Evolutionary conservation across 106 monocot species (phyloP), one percentile per base, ranked within the genome.

Genomic region (Acorus calamus): DNA sequence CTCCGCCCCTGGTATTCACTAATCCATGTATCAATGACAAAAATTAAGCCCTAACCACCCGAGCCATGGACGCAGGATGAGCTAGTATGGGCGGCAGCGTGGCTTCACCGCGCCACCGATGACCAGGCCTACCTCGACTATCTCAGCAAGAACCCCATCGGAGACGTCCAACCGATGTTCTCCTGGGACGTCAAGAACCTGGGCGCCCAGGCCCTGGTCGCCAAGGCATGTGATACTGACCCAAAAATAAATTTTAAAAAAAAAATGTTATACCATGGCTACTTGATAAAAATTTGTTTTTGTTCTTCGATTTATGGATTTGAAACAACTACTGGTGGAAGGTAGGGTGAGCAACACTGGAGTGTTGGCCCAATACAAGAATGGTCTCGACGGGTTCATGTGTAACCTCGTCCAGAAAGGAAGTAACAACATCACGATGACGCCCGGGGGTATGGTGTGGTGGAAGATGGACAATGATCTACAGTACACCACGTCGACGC

Each of bases 151-250:
- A 50, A 48, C 5, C 73, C 59, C 59, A 74, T 53, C 2, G 91
- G 91, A 59, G 81, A 81, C 45, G 61, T 62, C 10, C 71, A 79
- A 2, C 54, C 74, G 0, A 47, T 56, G 41, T 92, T 92, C 81
- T 73, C 81, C 3, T 92, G 86, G 91, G 86, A 92, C 46, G 83
- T 86, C 71, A 92, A 92, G 69, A 86, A 61, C 56, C 65, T 74
- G 14, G 91, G 91, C 5, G 86, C 64, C 44, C 91, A 92, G 59
- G 56, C 66, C 44, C 76, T 92, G 2, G 69, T 87, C 56, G 11
- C 71, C 11, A 78, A 78, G 74, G 82, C 77, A 4, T 2, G 11
- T 52, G 3, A 49, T 3, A 57, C 42, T 3, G 42, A 6, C 49
- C 4, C 5, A 10, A 11, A 8, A n/a, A 0, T 47, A 60, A 0